These are phyloP conservation scores for Cladosporium velox DNA, from an alignment of 2,329 filamentous ascomycete genomes.

Conservation along the genomic window DNA sequence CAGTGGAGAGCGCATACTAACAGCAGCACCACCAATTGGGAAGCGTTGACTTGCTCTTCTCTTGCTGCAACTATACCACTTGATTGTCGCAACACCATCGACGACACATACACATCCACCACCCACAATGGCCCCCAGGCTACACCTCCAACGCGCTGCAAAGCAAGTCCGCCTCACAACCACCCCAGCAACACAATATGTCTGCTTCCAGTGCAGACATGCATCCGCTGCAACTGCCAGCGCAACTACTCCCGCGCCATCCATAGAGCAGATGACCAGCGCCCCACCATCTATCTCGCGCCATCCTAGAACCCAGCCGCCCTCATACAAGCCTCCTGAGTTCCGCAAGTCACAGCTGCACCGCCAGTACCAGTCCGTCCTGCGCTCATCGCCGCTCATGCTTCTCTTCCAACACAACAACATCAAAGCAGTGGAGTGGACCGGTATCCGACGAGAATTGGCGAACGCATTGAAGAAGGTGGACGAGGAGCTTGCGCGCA, in stretches of 20 bases:
- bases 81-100: neutral
- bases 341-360: constrained; percentile 88
- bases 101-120: neutral
- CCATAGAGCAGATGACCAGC: constrained; percentile 52
- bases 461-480: constrained; percentile 61
- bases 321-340: constrained; percentile 81
- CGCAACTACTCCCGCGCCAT: constrained; percentile 54
- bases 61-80: neutral
- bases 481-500: constrained; percentile 61
- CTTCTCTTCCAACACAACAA: constrained; percentile 85
- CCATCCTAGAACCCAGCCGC: constrained; percentile 71
- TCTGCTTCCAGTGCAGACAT: constrained; percentile 47
- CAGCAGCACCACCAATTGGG: constrained; percentile 3
- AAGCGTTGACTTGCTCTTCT: constrained; percentile 20
- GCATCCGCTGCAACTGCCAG: constrained; percentile 50
- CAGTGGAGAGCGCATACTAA: neutral
- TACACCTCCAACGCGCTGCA: constrained; percentile 43
- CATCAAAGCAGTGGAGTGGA: constrained; percentile 72
- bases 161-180: constrained; percentile 37
- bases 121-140: constrained; percentile 55
- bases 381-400: constrained; percentile 81
- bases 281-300: constrained; percentile 50
- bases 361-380: constrained; percentile 82
- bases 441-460: constrained; percentile 70
- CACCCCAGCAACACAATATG: constrained; percentile 31